Percentiles rank a stretch among this genome's conserved stretches.
Conservation (phyloP, 768 basidiomycete genomes). For the Psilocybe azurescens region DNA sequence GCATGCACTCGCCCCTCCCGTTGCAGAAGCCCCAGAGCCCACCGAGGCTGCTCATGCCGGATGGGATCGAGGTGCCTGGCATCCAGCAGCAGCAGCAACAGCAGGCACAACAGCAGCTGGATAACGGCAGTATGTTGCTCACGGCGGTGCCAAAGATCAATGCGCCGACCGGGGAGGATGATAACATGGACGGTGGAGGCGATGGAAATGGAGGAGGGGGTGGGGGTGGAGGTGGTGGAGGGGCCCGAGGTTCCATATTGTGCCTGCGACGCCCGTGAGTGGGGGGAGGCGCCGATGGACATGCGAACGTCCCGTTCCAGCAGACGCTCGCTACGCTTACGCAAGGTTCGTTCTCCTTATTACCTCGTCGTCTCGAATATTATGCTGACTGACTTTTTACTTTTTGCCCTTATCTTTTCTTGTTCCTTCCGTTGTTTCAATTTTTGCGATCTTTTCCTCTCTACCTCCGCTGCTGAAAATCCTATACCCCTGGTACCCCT, state of each 20-base stretch:
- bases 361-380: not conserved
- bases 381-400: not conserved
- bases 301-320: conserved; percentile 54
- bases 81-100: not conserved
- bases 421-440: not conserved
- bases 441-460: not conserved
- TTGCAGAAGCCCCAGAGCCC: conserved; percentile 68
- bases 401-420: not conserved
- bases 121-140: not conserved
- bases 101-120: not conserved
- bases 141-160: conserved; percentile 44
- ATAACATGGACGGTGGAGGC: conserved; percentile 14
- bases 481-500: not conserved
- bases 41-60: conserved; percentile 60
- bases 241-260: conserved; percentile 74
- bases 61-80: conserved; percentile 24
- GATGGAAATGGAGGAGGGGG: conserved; percentile 22
- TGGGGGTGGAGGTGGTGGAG: conserved; percentile 6
- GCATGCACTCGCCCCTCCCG: conserved; percentile 20
- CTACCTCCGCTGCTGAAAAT: not conserved
- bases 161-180: conserved; percentile 56
- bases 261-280: conserved; percentile 82
- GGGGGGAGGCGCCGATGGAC: conserved; percentile 55
- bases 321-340: conserved; percentile 52
- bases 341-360: conserved; percentile 51